Evolutionary conservation across 148 eudicot species (phyloP).

Genomic region (Spergularia bocconei): DNA sequence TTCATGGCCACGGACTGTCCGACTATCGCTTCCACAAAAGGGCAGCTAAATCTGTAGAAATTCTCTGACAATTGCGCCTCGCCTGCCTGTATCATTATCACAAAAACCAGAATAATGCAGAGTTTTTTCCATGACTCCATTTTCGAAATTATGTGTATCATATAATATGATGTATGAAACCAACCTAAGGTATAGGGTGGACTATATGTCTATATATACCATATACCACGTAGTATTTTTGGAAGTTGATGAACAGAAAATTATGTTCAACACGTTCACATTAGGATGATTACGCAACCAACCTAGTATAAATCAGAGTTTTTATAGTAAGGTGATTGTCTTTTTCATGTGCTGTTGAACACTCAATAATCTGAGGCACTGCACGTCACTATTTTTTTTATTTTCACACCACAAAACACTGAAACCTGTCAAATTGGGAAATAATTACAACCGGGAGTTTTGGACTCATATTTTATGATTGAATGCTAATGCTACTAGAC

Average conservation of each 20-base stretch:
- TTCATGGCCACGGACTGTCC: constrained; percentile 44
- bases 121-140: constrained; percentile 35
- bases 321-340: constrained; percentile 9
- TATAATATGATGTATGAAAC: not conserved
- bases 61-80: constrained; percentile 47
- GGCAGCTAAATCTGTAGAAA: constrained; percentile 54
- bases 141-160: not conserved
- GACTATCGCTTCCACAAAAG: constrained; percentile 51
- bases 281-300: not conserved
- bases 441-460: not conserved
- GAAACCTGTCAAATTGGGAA: not conserved
- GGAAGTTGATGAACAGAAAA: too few species aligned
- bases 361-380: constrained; percentile 4
- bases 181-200: too few species aligned
- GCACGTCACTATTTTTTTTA: constrained; percentile 1
- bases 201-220: too few species aligned
- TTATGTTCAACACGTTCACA: not conserved
- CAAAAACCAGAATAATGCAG: constrained; percentile 2
- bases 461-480: constrained; percentile 3
- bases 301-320: not conserved
- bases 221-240: too few species aligned
- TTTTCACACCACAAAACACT: constrained; percentile 3
- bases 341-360: constrained; percentile 10
- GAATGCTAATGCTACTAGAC: not conserved
- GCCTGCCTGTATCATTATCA: constrained; percentile 27